Evolutionary conservation across 1,284 basidiomycete species (phyloP).

Genomic region (Stereum hirsutum): DNA sequence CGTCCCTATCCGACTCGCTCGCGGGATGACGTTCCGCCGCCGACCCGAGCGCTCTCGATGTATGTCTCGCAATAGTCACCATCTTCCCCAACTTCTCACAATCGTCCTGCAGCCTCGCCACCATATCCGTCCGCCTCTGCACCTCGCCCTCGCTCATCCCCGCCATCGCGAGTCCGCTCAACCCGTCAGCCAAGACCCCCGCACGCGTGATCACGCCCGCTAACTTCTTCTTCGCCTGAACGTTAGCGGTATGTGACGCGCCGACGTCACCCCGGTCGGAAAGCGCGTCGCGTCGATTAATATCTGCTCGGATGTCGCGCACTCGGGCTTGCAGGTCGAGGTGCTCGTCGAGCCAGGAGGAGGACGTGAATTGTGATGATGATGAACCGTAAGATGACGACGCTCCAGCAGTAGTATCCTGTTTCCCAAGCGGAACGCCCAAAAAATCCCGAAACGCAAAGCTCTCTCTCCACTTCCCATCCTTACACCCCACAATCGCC

Average conservation of each 20-base stretch:
- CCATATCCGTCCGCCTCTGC: constrained; percentile 76
- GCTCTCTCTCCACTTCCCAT: constrained; percentile 74
- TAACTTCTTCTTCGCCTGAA: constrained; percentile 77
- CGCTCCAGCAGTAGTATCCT: constrained; percentile 15
- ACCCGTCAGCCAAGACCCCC: constrained; percentile 59
- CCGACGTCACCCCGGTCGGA: constrained; percentile 65
- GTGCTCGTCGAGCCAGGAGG: constrained; percentile 84
- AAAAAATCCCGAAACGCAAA: constrained; percentile 84
- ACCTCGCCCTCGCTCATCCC: constrained; percentile 81
- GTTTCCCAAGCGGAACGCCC: constrained; percentile 64
- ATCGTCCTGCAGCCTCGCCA: constrained; percentile 75
- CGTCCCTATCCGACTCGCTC: constrained; percentile 52
- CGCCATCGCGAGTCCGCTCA: constrained; percentile 52
- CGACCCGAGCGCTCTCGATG: constrained; percentile 30
- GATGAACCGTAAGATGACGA: constrained; percentile 2
- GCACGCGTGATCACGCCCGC: constrained; percentile 67
- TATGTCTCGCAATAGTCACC: constrained; percentile 60
- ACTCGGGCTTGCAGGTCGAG: constrained; percentile 64
- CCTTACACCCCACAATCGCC: constrained; percentile 73
- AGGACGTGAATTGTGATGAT: constrained; percentile 49
- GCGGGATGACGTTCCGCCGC: constrained; percentile 31
- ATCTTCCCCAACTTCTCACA: constrained; percentile 77
- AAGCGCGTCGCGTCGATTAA: constrained; percentile 82
- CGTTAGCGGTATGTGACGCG: constrained; percentile 72
- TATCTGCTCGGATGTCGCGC: constrained; percentile 72